phyloP scores from a whole-genome alignment of 768 basidiomycete genomes.

The Strobilomyces confusus region DNA sequence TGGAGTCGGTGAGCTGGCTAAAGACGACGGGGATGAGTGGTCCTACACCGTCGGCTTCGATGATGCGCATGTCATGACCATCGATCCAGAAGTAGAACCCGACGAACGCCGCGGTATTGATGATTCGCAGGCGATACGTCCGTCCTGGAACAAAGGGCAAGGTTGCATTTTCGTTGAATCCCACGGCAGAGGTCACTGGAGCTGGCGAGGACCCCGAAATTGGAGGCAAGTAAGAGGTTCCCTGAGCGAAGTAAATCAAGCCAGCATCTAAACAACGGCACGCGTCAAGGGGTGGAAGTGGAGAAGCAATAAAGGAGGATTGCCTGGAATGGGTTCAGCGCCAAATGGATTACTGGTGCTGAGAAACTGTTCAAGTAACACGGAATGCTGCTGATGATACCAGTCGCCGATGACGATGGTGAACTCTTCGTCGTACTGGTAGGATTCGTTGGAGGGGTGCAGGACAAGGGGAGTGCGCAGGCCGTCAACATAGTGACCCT shows the following conservation, averaged over 20 bases:
- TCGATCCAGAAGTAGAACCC: constrained; percentile 88
- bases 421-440: constrained; percentile 86
- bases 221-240: constrained; percentile 64
- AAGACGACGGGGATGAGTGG: neutral
- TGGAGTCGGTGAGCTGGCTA: neutral
- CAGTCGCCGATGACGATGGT: constrained; percentile 86
- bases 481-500: constrained; percentile 93
- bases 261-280: constrained; percentile 52
- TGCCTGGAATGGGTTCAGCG: constrained; percentile 85
- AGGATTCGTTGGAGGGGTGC: constrained; percentile 59
- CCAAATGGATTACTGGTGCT: constrained; percentile 75
- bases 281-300: neutral
- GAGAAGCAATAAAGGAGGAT: constrained; percentile 6
- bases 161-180: constrained; percentile 85
- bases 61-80: constrained; percentile 79
- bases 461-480: constrained; percentile 84
- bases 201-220: constrained; percentile 43
- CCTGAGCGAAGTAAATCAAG: constrained; percentile 80
- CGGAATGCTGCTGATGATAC: constrained; percentile 78
- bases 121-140: constrained; percentile 84
- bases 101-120: constrained; percentile 76
- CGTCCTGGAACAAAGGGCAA: constrained; percentile 80
- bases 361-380: constrained; percentile 63
- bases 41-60: constrained; percentile 80
- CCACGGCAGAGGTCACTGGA: constrained; percentile 54